Base-by-base conservation (phyloP, 2,329 filamentous ascomycete species). In the Botrytis medusae region DNA sequence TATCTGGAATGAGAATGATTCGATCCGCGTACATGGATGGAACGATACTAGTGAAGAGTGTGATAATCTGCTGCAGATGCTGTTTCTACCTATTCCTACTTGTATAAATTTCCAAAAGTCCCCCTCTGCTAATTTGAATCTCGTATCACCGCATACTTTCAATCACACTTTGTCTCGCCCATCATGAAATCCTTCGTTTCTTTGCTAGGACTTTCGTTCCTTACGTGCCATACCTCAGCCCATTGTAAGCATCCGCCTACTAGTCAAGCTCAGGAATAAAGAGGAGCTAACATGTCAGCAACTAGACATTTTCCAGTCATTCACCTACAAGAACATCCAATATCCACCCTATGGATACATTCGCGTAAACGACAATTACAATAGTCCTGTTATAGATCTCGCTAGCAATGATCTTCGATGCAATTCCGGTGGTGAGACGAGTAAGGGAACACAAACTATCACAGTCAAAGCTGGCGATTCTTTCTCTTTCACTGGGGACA, bases 291-390 rank as follows among this genome's bases (percentile, higher is more conserved):
- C n/a, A 57, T 18, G 1, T 8, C 3, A 22, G 0, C 22, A 61
- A 29, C 16, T n/a, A 79, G 77, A 79, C 54, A 79, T 79, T 34
- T 79, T 79, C 62, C 59, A 79, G 34, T 75, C 73, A 16, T 71
- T 79, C 29, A 79, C 75, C 1, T 65, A 78, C 72, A 75, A 71
- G n/a, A 75, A 74, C n/a, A 77, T 74, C 6, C 54, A 75, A 46
- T 77, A 76, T 51, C 69, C 78, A 5, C 85, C 83, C 2, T 90
- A 89, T 78, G 78, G 81, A 34, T 85, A 87, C 29, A 89, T 89
- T 9, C 81, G 83, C n/a, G 81, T 81, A 46, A 80, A 80, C 60
- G 77, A 76, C 34, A 80, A 80, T 37, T 88, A 89, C 78, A 84
- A 86, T 68, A 83, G 90, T 75, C 84, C 84, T 8, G 77, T 91